These are phyloP conservation scores for Pelagomonas calceolata DNA, from an alignment of 108 stramenopile species.

Conservation along the genomic window DNA sequence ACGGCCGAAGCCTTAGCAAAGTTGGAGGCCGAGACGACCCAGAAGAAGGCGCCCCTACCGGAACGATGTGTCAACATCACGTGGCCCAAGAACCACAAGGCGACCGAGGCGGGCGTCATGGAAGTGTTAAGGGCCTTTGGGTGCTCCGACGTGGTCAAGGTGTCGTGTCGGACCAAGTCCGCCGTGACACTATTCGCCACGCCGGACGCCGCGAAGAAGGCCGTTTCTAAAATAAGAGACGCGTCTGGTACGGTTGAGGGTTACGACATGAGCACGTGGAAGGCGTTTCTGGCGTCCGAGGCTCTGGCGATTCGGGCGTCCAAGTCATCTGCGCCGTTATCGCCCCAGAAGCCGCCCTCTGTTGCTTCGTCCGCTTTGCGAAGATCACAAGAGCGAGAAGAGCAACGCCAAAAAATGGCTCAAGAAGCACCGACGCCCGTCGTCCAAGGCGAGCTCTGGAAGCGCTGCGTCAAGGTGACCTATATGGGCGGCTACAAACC, in stretches of 20 bases:
- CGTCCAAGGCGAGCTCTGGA: no score
- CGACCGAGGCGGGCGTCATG: neutral
- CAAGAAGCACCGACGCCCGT: no score
- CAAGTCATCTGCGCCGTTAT: no score
- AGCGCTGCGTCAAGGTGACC: no score
- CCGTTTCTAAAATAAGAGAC: neutral
- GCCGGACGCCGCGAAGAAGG: neutral
- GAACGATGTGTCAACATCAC: neutral
- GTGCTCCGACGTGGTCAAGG: neutral
- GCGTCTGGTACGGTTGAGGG: neutral
- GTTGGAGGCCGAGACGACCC: neutral
- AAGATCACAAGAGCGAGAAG: no score
- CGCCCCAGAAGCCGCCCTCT: no score
- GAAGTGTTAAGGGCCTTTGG: neutral
- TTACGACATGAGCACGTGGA: no score
- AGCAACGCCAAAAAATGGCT: no score
- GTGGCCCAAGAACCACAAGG: neutral
- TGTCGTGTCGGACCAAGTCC: neutral
- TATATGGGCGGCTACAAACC: no score
- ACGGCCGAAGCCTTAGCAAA: neutral
- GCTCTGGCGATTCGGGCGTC: no score
- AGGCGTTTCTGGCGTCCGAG: no score
- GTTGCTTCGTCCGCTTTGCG: no score
- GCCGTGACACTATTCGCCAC: neutral
- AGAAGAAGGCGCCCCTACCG: neutral